phyloP scores from a whole-genome alignment of 1,139 yeast genomes.

The Magnusiomyces clavatus region DNA sequence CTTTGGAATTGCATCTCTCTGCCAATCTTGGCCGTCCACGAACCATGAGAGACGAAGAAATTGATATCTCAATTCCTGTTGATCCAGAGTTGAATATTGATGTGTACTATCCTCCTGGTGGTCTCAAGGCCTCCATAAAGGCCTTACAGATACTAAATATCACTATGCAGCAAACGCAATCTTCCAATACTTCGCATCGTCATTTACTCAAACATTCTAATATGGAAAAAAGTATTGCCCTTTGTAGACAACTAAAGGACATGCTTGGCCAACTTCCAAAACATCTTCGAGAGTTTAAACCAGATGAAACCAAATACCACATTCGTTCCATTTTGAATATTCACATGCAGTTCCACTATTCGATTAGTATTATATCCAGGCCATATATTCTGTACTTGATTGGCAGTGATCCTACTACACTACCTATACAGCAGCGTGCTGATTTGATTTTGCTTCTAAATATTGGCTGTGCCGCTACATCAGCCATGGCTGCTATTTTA shows the following conservation, averaged over 20 bases:
- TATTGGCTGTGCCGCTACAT: slow-evolving; percentile 14
- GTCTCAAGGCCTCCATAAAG: slow-evolving; percentile 3
- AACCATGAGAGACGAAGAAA: slow-evolving; percentile 12
- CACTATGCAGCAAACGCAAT: slow-evolving; percentile 3
- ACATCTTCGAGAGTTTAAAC: slow-evolving; percentile 10
- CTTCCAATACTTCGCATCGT: slow-evolving; percentile 2
- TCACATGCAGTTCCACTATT: slow-evolving; percentile 13
- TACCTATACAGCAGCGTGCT: slow-evolving; percentile 10
- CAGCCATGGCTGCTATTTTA: slow-evolving; percentile 13
- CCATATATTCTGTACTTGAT: slow-evolving; percentile 14
- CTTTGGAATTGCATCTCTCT: slow-evolving; percentile 13
- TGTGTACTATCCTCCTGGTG: slow-evolving; percentile 11
- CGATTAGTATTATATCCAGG: slow-evolving; percentile 13
- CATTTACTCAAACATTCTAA: slow-evolving; percentile 9
- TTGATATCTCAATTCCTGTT: slow-evolving; percentile 11
- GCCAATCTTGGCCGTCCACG: slow-evolving; percentile 14
- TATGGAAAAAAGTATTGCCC: slow-evolving; percentile 10
- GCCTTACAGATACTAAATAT: slow-evolving; percentile 7
- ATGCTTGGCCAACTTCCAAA: slow-evolving; percentile 9
- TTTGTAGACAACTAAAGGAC: slow-evolving; percentile 11
- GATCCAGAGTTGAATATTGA: slow-evolving; percentile 10
- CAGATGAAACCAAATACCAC: slow-evolving; percentile 9
- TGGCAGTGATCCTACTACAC: slow-evolving; percentile 10
- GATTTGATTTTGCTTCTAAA: slow-evolving; percentile 9
- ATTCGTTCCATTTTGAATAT: slow-evolving; percentile 13